These are phyloP conservation scores for Lactifluus subvellereus DNA, from an alignment of 768 basidiomycete genomes.

Conservation along the genomic window DNA sequence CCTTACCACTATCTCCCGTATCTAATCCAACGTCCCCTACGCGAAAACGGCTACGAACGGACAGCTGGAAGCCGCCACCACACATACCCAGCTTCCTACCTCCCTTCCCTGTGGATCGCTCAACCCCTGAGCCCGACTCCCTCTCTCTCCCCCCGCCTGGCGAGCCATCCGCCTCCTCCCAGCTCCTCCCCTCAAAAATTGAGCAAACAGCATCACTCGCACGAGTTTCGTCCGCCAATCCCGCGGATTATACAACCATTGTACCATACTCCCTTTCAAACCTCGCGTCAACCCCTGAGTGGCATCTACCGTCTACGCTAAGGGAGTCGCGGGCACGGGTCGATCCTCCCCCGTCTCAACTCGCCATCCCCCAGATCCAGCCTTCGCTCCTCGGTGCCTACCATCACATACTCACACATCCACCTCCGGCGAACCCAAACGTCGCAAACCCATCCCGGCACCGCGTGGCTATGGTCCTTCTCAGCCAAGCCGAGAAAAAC, in stretches of 20 bases:
- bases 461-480: constrained; percentile 68
- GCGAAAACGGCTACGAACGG: constrained; percentile 51
- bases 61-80: constrained; percentile 55
- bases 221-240: constrained; percentile 37
- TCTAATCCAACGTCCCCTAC: constrained; percentile 54
- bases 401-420: constrained; percentile 72
- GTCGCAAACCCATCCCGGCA: constrained; percentile 59
- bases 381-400: constrained; percentile 63
- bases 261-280: constrained; percentile 72
- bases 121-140: constrained; percentile 31
- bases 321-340: constrained; percentile 15
- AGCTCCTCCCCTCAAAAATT: constrained; percentile 33
- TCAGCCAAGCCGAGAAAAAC: constrained; percentile 48
- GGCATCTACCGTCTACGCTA: constrained; percentile 51
- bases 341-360: constrained; percentile 28
- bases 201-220: constrained; percentile 36
- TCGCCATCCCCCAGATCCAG: constrained; percentile 52
- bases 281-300: constrained; percentile 55
- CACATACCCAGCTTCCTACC: constrained; percentile 65
- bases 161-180: constrained; percentile 33
- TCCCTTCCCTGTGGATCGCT: constrained; percentile 48
- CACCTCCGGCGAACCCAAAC: constrained; percentile 44
- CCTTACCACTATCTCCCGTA: constrained; percentile 49
- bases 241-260: constrained; percentile 65
- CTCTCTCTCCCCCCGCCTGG: constrained; percentile 35